Conservation (phyloP, 1,139 yeast species). For the Blastobotrys serpentis region DNA sequence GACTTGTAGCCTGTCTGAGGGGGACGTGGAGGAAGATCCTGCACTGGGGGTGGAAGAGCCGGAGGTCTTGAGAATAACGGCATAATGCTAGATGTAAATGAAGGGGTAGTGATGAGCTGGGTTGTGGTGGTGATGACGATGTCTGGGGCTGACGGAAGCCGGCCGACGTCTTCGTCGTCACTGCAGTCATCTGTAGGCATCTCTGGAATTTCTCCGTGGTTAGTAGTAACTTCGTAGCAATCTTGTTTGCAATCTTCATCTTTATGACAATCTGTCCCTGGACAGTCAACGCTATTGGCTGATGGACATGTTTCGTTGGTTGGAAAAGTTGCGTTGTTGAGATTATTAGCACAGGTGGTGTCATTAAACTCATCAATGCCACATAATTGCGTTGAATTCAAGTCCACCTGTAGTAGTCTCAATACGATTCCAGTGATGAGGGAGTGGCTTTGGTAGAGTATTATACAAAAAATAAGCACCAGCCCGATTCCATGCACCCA, state of each 20-base stretch:
- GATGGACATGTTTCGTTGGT: no score
- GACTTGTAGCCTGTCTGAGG: conserved; percentile 23
- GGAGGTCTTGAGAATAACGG: conserved; percentile 7
- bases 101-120: neutral
- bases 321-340: no score
- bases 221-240: no score
- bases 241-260: no score
- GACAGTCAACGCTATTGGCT: no score
- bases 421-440: neutral
- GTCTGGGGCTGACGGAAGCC: no score
- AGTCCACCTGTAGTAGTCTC: neutral
- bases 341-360: no score
- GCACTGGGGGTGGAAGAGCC: conserved; percentile 1
- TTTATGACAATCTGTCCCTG: no score
- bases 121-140: neutral
- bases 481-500: neutral
- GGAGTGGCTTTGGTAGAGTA: neutral
- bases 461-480: neutral
- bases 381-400: neutral
- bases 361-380: neutral
- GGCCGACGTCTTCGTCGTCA: no score
- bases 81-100: neutral
- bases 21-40: conserved; percentile 1
- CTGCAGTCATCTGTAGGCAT: no score
- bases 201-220: no score